Base-by-base conservation (phyloP, 352 stramenopile species). In the Phytophthora sansomeana region DNA sequence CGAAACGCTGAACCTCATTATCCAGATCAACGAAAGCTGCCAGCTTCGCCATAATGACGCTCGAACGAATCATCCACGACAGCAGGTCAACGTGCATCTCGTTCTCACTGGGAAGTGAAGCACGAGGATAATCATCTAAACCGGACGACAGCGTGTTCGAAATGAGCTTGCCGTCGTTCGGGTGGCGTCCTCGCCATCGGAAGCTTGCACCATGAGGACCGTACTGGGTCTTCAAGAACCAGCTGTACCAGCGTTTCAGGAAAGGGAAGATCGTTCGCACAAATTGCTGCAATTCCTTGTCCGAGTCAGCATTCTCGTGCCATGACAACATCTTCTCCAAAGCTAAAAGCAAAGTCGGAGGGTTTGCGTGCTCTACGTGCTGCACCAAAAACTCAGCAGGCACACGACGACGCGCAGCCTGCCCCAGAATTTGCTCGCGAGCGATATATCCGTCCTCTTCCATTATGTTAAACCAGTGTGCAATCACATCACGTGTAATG, bases 11-110 rank as follows among this genome's bases (percentile, higher is more conserved):
- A 3, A 69, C 55, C 3, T 81, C 78, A 17, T 52, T 36, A 4
- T 80, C 51, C 13, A 72, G 52, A 0, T 55, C 72, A n/a, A 97
- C 68, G 32, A 83, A 74, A 4, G 32, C n/a, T 14, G 80, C 79
- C 2, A 93, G 46, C 26, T 74, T 75, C 1, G 69, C 60, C 61
- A 95, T 79, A 13, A 93, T 61, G 16, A 84, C 65, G 44, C 80
- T 93, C 19, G 74, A 74, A 32, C 84, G 85, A 33, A 95, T 85
- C 75, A 98, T 92, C 95, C 95, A 98, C 36, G 83, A 87, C 0
- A 97, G 56, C 52, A 98, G 44, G 58, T 98, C 95, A 21, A 98
- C 85, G 54, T 98, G 93, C 67, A 88, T 90, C 60, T 98, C 93
- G 29, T 87, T 69, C 8, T 87, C 55, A 26, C 76, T 87, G 4